These are phyloP conservation scores for Rhododendron ferrugineum DNA, from an alignment of 148 eudicot genomes.

Conservation along the genomic window DNA sequence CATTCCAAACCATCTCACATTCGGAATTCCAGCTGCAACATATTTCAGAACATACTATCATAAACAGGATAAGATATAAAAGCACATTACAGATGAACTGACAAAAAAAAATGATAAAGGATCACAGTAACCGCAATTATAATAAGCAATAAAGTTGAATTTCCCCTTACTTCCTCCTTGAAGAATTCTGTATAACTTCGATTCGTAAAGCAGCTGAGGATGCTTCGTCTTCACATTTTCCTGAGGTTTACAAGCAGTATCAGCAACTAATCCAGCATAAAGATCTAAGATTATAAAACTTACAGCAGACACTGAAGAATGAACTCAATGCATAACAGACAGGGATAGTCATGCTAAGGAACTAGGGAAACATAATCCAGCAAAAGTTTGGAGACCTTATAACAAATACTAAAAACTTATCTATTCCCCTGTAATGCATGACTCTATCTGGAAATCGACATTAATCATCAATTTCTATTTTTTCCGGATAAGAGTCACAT, in stretches of 20 bases:
- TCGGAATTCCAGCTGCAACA: conserved; percentile 79
- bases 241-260: conserved; percentile 29
- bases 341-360: neutral
- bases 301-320: neutral
- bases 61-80: neutral
- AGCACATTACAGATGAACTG: neutral
- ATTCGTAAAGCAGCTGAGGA: conserved; percentile 88
- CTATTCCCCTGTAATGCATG: neutral
- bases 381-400: neutral
- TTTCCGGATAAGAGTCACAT: neutral
- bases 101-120: neutral
- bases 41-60: neutral
- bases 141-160: neutral
- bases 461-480: neutral
- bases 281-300: neutral
- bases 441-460: neutral
- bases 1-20: conserved; percentile 84
- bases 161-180: conserved; percentile 89
- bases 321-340: neutral
- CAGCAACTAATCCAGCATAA: neutral
- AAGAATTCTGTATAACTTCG: conserved; percentile 79
- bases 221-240: conserved; percentile 93
- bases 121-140: neutral
- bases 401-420: neutral
- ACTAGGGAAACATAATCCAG: neutral